These are phyloP conservation scores for Blastomyces parvus DNA, from an alignment of 2,329 filamentous ascomycete species.

Conservation along the genomic window DNA sequence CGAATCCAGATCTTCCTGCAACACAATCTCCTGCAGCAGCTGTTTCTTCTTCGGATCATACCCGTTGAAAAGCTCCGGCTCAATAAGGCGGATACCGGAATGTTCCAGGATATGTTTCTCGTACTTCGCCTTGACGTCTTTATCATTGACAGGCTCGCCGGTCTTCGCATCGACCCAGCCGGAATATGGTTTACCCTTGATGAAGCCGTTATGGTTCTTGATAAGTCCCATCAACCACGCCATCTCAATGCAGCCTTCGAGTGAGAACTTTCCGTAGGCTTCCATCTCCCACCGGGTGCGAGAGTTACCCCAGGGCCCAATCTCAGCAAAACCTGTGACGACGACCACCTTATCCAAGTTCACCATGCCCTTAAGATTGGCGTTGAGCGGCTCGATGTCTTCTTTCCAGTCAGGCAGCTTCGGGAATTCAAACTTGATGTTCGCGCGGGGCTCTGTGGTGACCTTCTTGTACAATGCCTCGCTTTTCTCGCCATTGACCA, in stretches of 20 bases:
- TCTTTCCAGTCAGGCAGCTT: slow-evolving; percentile 80
- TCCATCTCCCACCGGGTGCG: slow-evolving; percentile 99
- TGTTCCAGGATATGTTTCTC: slow-evolving; percentile 96
- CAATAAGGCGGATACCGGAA: slow-evolving; percentile 92
- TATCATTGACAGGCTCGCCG: slow-evolving; percentile 91
- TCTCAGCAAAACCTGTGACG: slow-evolving; percentile 90
- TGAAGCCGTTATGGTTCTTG: slow-evolving; percentile 91
- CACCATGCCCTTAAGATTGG: slow-evolving; percentile 90
- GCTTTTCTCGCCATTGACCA: slow-evolving; percentile 87
- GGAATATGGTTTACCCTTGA: slow-evolving; percentile 94
- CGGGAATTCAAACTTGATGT: slow-evolving; percentile 97
- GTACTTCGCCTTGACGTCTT: slow-evolving; percentile 95
- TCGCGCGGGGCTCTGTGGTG: slow-evolving; percentile 83
- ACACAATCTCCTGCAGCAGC: slow-evolving; percentile 92
- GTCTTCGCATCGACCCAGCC: slow-evolving; percentile 93
- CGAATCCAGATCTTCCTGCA: slow-evolving; percentile 91
- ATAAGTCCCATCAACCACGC: slow-evolving; percentile 99
- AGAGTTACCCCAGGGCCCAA: slow-evolving; percentile 97
- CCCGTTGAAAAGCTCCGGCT: slow-evolving; percentile 90
- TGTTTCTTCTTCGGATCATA: slow-evolving; percentile 99
- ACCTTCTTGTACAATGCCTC: slow-evolving; percentile 94
- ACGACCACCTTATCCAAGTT: slow-evolving; percentile 97
- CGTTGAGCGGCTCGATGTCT: slow-evolving; percentile 81
- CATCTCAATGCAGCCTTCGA: slow-evolving; percentile 98
- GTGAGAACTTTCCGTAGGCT: slow-evolving; percentile 87